Evolutionary conservation across 306 rosid genomes (phyloP).

Genomic region (Trichosanthes truncata): DNA sequence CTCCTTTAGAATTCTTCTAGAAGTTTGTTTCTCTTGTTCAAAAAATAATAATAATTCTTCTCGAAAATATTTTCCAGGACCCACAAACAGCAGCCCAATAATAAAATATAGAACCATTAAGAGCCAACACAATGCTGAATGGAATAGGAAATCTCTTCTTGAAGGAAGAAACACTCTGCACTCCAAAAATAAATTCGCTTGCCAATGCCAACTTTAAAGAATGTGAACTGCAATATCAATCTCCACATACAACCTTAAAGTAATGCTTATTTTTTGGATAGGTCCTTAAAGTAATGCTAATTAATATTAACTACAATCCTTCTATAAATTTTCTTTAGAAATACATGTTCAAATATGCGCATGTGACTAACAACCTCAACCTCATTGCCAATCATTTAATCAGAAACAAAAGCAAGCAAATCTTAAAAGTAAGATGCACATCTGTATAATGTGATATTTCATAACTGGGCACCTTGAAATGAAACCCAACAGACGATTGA

Average conservation of each 20-base stretch:
- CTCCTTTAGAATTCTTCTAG: too few species aligned
- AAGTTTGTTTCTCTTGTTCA: too few species aligned
- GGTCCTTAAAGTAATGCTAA: neutral
- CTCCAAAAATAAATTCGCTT: neutral
- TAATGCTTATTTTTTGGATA: neutral
- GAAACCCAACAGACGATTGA: conserved; percentile 78
- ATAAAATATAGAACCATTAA: neutral
- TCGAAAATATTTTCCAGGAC: too few species aligned
- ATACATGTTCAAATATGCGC: neutral
- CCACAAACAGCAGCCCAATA: too few species aligned
- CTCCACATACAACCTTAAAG: neutral
- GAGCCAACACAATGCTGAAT: neutral
- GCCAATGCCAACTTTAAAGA: neutral
- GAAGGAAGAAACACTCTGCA: neutral
- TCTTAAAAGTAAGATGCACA: neutral
- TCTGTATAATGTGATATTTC: neutral
- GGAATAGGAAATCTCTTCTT: neutral
- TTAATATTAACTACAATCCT: neutral
- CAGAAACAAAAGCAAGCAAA: neutral
- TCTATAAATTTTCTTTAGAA: neutral
- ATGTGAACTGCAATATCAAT: neutral
- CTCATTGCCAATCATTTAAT: neutral
- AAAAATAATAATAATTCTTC: too few species aligned
- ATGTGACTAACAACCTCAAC: neutral
- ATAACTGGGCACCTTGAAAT: conserved; percentile 51